Evolutionary conservation across 768 basidiomycete species (phyloP).

Genomic region (Xanthoconium stramineum): DNA sequence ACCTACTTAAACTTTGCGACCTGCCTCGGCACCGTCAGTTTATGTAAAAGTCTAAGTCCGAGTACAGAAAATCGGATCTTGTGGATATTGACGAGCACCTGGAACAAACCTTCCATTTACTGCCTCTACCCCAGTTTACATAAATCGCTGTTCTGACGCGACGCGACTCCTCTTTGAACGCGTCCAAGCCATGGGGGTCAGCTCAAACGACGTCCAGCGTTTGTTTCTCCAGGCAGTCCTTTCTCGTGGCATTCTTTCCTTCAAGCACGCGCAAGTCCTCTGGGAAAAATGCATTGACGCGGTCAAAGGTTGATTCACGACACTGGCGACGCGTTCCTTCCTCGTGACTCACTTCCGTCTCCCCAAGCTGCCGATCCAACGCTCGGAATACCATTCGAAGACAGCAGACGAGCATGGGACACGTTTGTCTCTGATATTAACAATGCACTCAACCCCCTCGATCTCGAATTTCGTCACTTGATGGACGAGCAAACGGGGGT

Average conservation of each 20-base stretch:
- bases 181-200: constrained; percentile 35
- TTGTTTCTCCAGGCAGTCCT: constrained; percentile 79
- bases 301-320: constrained; percentile 52
- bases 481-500: constrained; percentile 63
- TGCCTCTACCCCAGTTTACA: too few relatives aligned
- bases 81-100: too few relatives aligned
- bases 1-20: neutral
- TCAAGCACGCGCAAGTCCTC: constrained; percentile 57
- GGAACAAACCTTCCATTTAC: too few relatives aligned
- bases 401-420: constrained; percentile 51
- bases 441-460: constrained; percentile 57
- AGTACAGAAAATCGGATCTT: too few relatives aligned
- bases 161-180: neutral
- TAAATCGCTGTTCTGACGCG: neutral
- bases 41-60: too few relatives aligned
- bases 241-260: constrained; percentile 66
- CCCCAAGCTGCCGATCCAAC: constrained; percentile 49
- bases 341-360: neutral
- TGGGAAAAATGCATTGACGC: constrained; percentile 67
- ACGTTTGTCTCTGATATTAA: constrained; percentile 61
- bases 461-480: constrained; percentile 66
- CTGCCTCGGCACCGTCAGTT: neutral
- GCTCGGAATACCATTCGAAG: constrained; percentile 43
- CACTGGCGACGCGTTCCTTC: neutral
- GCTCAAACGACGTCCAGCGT: constrained; percentile 62